A percentile compares a stretch with the other conserved stretches of the same genome.
phyloP scores from a whole-genome alignment of 2,329 filamentous ascomycete species.

The Fusarium sp. region DNA sequence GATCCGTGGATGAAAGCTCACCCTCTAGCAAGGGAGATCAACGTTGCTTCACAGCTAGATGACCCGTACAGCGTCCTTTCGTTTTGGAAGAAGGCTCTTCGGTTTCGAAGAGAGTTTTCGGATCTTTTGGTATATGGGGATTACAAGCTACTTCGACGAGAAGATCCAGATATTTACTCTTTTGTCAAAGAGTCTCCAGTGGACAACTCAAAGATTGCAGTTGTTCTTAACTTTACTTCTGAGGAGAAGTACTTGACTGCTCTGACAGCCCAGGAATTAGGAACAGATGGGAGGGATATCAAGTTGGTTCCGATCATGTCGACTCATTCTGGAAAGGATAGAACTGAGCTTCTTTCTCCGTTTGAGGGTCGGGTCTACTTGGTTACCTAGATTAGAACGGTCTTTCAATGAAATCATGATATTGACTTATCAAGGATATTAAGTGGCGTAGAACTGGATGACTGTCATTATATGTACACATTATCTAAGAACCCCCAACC shows the following conservation, averaged over 20 bases:
- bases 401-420: not conserved
- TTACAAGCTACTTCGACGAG: conserved; percentile 47
- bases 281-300: not conserved
- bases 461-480: no score
- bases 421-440: no score
- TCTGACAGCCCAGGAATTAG: conserved; percentile 45
- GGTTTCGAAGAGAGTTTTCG: conserved; percentile 51
- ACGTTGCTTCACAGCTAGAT: conserved; percentile 68
- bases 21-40: conserved; percentile 59
- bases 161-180: conserved; percentile 47
- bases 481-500: not conserved
- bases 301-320: conserved; percentile 50
- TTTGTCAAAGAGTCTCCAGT: conserved; percentile 52
- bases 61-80: conserved; percentile 55
- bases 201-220: conserved; percentile 45
- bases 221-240: conserved; percentile 54
- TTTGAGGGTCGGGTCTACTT: conserved; percentile 54
- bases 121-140: conserved; percentile 56
- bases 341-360: conserved; percentile 34
- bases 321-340: conserved; percentile 44
- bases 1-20: conserved; percentile 56
- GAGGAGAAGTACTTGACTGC: conserved; percentile 48
- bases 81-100: conserved; percentile 53
- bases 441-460: no score
- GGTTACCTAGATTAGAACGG: conserved; percentile 20